Percentiles rank a stretch among this genome's conserved stretches.
phyloP scores from a whole-genome alignment of 352 stramenopile species.

The Globisporangium spiculum region DNA sequence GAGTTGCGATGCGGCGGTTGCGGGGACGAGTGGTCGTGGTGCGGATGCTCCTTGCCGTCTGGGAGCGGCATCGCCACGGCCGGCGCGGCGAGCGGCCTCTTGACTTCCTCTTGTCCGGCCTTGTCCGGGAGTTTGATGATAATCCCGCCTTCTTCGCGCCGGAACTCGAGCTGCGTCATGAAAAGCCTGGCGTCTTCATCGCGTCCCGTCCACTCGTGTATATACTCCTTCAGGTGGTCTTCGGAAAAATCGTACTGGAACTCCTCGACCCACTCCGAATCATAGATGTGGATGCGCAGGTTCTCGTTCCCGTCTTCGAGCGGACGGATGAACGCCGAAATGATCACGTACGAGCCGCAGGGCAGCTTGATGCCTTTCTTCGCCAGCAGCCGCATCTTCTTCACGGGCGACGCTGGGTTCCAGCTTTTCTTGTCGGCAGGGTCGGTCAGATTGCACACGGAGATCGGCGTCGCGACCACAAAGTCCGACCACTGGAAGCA shows the following conservation, averaged over 20 bases:
- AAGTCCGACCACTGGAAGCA: constrained; percentile 79
- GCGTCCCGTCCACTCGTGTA: constrained; percentile 33
- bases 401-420: constrained; percentile 34
- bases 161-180: constrained; percentile 53
- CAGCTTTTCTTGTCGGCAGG: constrained; percentile 13
- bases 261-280: constrained; percentile 64
- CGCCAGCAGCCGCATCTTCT: constrained; percentile 52
- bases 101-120: background rate
- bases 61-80: background rate
- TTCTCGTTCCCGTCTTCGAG: constrained; percentile 75
- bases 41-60: constrained; percentile 10
- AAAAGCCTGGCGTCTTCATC: constrained; percentile 43
- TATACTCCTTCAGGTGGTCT: constrained; percentile 55
- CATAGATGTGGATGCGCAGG: constrained; percentile 68
- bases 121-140: constrained; percentile 72
- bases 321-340: constrained; percentile 64
- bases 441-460: constrained; percentile 4
- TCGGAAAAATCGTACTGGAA: constrained; percentile 78
- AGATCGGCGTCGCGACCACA: constrained; percentile 54
- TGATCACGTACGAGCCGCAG: constrained; percentile 60
- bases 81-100: background rate
- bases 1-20: constrained; percentile 8
- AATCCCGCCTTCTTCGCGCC: constrained; percentile 53
- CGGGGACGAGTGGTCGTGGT: constrained; percentile 5
- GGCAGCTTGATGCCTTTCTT: constrained; percentile 60